Percentiles rank a stretch among this genome's conserved stretches.
Evolutionary conservation across 805 yeast genomes (phyloP).

Genomic region (Candida insectorum): DNA sequence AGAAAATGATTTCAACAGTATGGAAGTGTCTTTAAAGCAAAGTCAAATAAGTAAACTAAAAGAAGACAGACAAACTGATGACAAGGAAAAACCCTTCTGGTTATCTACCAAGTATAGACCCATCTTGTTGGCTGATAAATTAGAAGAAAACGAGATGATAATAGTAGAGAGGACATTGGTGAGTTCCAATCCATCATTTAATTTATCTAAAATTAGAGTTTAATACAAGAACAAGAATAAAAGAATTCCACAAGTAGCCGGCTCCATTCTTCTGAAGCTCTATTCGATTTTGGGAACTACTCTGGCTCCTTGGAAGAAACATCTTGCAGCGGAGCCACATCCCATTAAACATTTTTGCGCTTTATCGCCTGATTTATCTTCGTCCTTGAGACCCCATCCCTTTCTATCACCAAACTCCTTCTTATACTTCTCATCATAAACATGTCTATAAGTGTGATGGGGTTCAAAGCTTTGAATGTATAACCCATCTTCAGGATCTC

Average conservation of each 20-base stretch:
- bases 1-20: conserved; percentile 20
- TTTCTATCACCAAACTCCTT: conserved; percentile 55
- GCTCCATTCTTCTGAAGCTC: conserved; percentile 9
- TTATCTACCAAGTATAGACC: conserved; percentile 74
- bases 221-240: conserved; percentile 34
- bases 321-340: conserved; percentile 64
- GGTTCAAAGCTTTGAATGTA: conserved; percentile 62
- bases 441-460: conserved; percentile 47
- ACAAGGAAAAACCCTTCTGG: conserved; percentile 56
- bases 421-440: conserved; percentile 45
- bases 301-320: conserved; percentile 66
- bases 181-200: conserved; percentile 62
- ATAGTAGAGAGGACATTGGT: conserved; percentile 75
- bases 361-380: conserved; percentile 47
- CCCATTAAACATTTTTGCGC: conserved; percentile 58
- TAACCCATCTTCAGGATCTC: conserved; percentile 55
- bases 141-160: conserved; percentile 56
- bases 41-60: conserved; percentile 30
- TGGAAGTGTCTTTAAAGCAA: conserved; percentile 27
- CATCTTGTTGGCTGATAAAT: conserved; percentile 55
- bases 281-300: conserved; percentile 32
- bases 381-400: conserved; percentile 45
- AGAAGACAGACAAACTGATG: conserved; percentile 18
- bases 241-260: conserved; percentile 36
- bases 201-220: conserved; percentile 52